phyloP scores from a whole-genome alignment of 306 rosid genomes.

The Trifolium pratense region DNA sequence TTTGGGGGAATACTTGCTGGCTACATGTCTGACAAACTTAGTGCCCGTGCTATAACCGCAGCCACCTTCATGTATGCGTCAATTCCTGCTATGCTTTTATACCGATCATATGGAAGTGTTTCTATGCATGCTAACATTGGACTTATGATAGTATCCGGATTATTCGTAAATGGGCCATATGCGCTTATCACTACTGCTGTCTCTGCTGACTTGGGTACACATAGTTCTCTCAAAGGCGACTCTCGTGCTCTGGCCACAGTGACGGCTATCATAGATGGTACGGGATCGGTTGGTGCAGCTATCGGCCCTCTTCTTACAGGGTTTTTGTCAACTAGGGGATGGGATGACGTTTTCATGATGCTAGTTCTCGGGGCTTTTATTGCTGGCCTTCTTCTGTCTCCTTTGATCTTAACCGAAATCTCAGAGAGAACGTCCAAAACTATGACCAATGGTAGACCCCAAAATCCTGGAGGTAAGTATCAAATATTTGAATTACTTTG shows the following conservation, averaged over 20 bases:
- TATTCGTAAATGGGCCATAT: conserved; percentile 83
- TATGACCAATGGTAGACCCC: conserved; percentile 38
- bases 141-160: conserved; percentile 80
- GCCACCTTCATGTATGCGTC: conserved; percentile 81
- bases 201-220: conserved; percentile 89
- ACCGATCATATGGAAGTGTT: conserved; percentile 60
- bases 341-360: conserved; percentile 76
- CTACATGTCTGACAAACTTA: conserved; percentile 76
- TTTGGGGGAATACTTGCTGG: conserved; percentile 89
- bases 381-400: conserved; percentile 72
- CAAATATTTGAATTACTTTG: not conserved
- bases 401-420: conserved; percentile 64
- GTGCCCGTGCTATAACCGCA: conserved; percentile 79
- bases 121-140: conserved; percentile 61
- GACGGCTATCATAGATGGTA: conserved; percentile 86
- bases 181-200: conserved; percentile 91
- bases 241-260: conserved; percentile 92
- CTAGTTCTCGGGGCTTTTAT: conserved; percentile 66
- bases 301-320: conserved; percentile 90
- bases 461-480: conserved; percentile 57
- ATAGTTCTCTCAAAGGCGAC: conserved; percentile 70
- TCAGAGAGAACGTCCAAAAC: conserved; percentile 54
- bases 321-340: conserved; percentile 69
- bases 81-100: conserved; percentile 69
- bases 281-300: conserved; percentile 87